Conservation (phyloP, 2,329 filamentous ascomycete species). For the Colletotrichum tropicale region DNA sequence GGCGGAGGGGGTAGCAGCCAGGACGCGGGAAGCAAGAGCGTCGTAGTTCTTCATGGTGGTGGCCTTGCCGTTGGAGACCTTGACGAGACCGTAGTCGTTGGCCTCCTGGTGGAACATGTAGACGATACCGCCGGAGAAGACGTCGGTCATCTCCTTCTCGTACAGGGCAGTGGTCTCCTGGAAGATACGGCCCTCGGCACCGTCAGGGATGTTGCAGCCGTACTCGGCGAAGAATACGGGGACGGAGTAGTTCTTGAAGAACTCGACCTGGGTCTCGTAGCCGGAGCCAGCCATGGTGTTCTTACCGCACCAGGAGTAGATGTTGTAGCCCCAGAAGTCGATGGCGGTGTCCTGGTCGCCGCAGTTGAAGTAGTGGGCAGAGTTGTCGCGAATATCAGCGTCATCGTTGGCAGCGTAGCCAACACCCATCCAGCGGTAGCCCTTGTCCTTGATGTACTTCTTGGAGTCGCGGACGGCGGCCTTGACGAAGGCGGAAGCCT, state of each 20-base stretch:
- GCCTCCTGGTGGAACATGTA: conserved; percentile 97
- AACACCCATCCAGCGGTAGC: conserved; percentile 81
- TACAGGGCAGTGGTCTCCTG: conserved; percentile 86
- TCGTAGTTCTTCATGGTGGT: conserved; percentile 77
- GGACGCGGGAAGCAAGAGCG: conserved; percentile 72
- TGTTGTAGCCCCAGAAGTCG: conserved; percentile 99
- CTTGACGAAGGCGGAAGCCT: conserved; percentile 93
- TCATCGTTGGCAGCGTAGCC: conserved; percentile 98
- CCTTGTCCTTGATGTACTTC: conserved; percentile 83
- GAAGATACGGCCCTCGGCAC: conserved; percentile 74
- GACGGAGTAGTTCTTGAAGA: conserved; percentile 88
- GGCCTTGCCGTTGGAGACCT: conserved; percentile 60
- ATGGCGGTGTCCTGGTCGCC: conserved; percentile 70
- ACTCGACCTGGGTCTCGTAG: conserved; percentile 80
- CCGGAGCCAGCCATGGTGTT: conserved; percentile 79
- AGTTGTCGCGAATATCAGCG: conserved; percentile 76
- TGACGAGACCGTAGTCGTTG: conserved; percentile 87
- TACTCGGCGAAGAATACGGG: conserved; percentile 99
- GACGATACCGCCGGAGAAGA: conserved; percentile 96
- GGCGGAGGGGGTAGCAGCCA: conserved; percentile 68
- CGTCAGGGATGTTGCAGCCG: conserved; percentile 78
- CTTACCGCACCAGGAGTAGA: conserved; percentile 98
- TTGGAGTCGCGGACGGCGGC: conserved; percentile 96
- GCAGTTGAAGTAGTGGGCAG: conserved; percentile 96
- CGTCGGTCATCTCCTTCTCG: conserved; percentile 77